Base-by-base conservation (phyloP, 371 early-diverging fungal genomes). In the Funneliformis caledonium region DNA sequence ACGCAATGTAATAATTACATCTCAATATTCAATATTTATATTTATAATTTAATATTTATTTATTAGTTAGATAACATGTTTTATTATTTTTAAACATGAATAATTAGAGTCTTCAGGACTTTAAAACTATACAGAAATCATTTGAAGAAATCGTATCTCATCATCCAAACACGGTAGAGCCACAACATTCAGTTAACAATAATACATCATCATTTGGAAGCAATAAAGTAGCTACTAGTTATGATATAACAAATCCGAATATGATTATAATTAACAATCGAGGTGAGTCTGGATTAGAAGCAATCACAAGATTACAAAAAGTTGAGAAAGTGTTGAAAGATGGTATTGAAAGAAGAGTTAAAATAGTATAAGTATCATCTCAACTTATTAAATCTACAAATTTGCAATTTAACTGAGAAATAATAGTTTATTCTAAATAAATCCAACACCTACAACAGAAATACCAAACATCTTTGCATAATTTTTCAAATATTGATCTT, bases 391-490 rank as follows among this genome's bases (percentile, higher is more conserved):
- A 68, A 50, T 72, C 4, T 72, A 6, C 26, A 16, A 19, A n/a
- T 72, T 72, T 19, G n/a, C 2, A 19, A 72, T 52, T 52, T 16
- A 52, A 16, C 52, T 19, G 19, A 52, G 19, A 52, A 12, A 26
- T 26, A 26, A 26, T 50, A 50, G 47, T 37, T 47, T 10, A 50
- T 52, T 48, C 60, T 75, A 75, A 75, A 64, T 47, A 65, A 47
- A 48, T 33, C 16, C 61, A 79, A 65, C 52, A 26, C 26, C 56
- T 48, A 48, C 48, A 56, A 79, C 69, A 16, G 79, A 37, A 11
- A 79, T 19, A 31, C 65, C 64, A 79, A 79, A 79, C 42, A 52
- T 69, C 33, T 59, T 67, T 69, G 79, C 68, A 79, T 79, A 69
- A 56, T 79, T 79, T 10, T 8, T 52, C 12, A 67, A 56, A 26